Evolutionary conservation across 2,329 filamentous ascomycete genomes (phyloP).

Genomic region (Metarhizium robertsii): DNA sequence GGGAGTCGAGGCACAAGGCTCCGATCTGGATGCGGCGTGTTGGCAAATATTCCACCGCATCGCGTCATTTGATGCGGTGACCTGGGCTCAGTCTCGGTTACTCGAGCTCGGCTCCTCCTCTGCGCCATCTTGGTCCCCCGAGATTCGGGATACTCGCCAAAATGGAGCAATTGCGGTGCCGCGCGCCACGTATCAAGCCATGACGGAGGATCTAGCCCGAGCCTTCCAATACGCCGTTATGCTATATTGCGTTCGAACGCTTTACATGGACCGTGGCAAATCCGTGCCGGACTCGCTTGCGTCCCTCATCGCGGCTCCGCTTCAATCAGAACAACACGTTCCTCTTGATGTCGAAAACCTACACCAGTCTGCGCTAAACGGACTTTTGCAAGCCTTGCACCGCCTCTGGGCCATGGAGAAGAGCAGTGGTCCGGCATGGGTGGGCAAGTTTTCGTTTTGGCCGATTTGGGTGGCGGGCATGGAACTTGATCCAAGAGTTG

Average conservation of each 20-base stretch:
- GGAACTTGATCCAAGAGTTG: too few species aligned
- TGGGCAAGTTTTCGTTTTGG: too few species aligned
- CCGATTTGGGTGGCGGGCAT: too few species aligned
- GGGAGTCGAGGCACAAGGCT: background rate
- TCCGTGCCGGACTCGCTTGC: background rate
- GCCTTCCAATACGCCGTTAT: slow-evolving; percentile 2
- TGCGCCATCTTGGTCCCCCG: too few species aligned
- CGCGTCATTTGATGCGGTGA: background rate
- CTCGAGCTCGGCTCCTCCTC: background rate
- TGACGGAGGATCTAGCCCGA: slow-evolving; percentile 2
- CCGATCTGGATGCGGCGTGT: background rate
- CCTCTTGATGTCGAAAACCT: background rate
- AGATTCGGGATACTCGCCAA: too few species aligned
- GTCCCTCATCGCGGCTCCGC: background rate
- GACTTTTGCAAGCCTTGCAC: background rate
- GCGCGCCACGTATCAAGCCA: background rate
- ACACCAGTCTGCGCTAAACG: background rate
- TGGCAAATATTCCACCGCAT: background rate
- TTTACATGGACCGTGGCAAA: slow-evolving; percentile 6
- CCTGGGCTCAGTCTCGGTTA: background rate
- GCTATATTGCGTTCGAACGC: slow-evolving; percentile 7
- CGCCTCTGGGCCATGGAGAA: background rate
- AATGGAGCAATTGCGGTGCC: too few species aligned
- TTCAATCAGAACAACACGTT: background rate
- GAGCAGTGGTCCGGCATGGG: too few species aligned